phyloP scores from a whole-genome alignment of 139 green algal species.

The Coccomyxa sp. region DNA sequence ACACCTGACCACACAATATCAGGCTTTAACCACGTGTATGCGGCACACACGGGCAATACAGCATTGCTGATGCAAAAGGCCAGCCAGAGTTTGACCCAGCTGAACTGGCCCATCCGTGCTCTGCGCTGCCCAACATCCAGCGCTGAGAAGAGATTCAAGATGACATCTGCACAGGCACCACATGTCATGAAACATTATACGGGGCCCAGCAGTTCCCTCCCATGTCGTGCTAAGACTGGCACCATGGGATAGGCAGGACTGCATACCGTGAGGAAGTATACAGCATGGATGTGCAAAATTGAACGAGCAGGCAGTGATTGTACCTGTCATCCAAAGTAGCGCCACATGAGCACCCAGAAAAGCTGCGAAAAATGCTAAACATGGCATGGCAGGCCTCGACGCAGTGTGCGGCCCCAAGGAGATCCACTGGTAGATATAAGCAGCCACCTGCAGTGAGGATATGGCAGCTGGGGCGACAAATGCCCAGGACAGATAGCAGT shows the following conservation, averaged over 20 bases:
- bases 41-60: slow-evolving; percentile 37
- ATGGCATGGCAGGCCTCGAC: neutral
- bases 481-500: slow-evolving; percentile 58
- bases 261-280: neutral
- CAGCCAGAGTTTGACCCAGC: slow-evolving; percentile 12
- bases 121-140: neutral
- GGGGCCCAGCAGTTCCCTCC: neutral
- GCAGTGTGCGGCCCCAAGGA: neutral
- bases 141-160: neutral
- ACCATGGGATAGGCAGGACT: neutral
- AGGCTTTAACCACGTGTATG: slow-evolving; percentile 34
- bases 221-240: neutral
- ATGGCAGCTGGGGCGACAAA: slow-evolving; percentile 30
- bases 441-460: neutral
- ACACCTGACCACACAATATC: slow-evolving; percentile 43
- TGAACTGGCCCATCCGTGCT: neutral
- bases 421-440: neutral
- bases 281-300: neutral
- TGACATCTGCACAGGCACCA: slow-evolving; percentile 4
- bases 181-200: neutral
- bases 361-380: neutral
- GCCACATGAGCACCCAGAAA: slow-evolving; percentile 15
- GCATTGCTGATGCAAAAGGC: slow-evolving; percentile 26
- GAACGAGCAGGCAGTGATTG: neutral
- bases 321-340: slow-evolving; percentile 43